These are phyloP conservation scores for Hemisphaericaspora subhashii DNA, from an alignment of 1,139 yeast genomes.

Conservation along the genomic window DNA sequence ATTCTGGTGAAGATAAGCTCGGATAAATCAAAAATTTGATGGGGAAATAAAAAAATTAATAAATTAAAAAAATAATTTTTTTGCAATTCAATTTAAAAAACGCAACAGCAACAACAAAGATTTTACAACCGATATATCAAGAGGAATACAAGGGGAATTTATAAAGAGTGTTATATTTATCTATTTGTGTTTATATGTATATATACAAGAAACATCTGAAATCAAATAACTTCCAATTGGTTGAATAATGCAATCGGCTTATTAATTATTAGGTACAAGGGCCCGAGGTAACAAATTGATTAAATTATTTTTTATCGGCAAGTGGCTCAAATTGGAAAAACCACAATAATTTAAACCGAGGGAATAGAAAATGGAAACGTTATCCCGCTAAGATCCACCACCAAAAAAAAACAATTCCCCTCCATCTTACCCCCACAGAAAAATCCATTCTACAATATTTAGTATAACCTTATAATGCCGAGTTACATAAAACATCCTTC, in stretches of 20 bases:
- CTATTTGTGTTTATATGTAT: background rate
- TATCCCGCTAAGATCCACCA: background rate
- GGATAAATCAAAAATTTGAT: background rate
- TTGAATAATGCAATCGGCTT: too few species aligned
- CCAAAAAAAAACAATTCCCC: background rate
- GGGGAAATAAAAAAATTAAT: background rate
- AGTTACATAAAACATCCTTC: background rate
- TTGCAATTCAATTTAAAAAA: background rate
- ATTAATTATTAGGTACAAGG: too few species aligned
- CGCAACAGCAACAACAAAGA: too few species aligned
- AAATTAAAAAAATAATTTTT: too few species aligned
- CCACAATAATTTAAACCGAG: too few species aligned
- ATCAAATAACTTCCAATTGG: too few species aligned
- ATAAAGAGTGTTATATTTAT: background rate
- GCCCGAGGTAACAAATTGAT: background rate
- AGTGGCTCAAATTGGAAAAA: too few species aligned
- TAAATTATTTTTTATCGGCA: background rate
- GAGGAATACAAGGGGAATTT: too few species aligned
- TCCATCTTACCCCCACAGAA: background rate
- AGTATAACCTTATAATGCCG: background rate
- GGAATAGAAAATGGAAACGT: background rate
- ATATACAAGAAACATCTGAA: too few species aligned
- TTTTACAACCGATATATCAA: too few species aligned
- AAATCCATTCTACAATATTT: background rate
- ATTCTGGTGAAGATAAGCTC: background rate